Evolutionary conservation across 139 green algal genomes (phyloP).

Genomic region (Dunaliella primolecta): DNA sequence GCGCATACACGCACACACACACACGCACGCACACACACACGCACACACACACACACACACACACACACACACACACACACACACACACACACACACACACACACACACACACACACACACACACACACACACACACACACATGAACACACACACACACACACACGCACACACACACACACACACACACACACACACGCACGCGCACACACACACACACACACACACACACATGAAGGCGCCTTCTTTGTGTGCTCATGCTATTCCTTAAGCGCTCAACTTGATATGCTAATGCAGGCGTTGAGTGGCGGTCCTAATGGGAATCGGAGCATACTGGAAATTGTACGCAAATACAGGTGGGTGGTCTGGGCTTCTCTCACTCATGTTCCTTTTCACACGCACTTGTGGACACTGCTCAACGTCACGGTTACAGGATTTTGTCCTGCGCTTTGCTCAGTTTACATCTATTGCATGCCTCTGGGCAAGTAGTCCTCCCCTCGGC

Average conservation of each 20-base stretch:
- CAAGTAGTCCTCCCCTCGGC: too few species aligned
- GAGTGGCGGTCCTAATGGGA: neutral
- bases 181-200: neutral
- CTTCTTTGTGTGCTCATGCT: neutral
- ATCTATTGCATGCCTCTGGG: too few species aligned
- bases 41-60: neutral
- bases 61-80: slow-evolving; percentile 1
- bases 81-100: neutral
- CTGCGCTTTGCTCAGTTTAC: too few species aligned
- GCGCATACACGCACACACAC: neutral
- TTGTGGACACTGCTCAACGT: too few species aligned
- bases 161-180: neutral
- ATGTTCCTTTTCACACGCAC: too few species aligned
- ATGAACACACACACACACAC: too few species aligned
- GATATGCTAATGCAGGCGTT: neutral
- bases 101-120: slow-evolving; percentile 3
- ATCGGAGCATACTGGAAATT: slow-evolving; percentile 1
- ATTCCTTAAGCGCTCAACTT: too few species aligned
- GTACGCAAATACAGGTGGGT: slow-evolving; percentile 8
- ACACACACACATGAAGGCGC: neutral
- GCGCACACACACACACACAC: neutral
- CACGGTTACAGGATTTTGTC: too few species aligned
- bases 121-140: too few species aligned
- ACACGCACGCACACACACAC: neutral
- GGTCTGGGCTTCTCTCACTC: too few species aligned